Base-by-base conservation (phyloP, 2,329 filamentous ascomycete genomes). In the Thelonectria blattea region DNA sequence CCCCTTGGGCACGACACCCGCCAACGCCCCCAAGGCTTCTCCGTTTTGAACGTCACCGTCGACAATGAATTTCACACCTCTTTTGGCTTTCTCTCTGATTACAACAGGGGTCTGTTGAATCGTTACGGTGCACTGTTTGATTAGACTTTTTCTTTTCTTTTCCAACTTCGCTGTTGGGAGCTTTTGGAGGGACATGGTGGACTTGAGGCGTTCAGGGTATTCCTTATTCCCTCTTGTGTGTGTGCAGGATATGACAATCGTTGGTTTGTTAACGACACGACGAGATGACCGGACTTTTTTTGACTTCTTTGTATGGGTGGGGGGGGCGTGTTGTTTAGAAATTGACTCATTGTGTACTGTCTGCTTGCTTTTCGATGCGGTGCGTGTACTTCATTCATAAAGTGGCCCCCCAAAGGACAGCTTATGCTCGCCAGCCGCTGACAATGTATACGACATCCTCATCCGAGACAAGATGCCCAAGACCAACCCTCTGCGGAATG, bases 401-500 rank as follows among this genome's bases (percentile, higher is more conserved):
- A 24, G 22, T 24, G 22, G 6, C 22, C 7, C 11, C 52, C 18
- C 20, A 15, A 8, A 24, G n/a, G 34, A 34, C 42, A 5, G 47
- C 20, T 69, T 79, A 89, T 56, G 87, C 87, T 73, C 83, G 84
- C 81, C 84, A 89, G 45, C 80, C 85, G 68, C 83, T 88, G 54
- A 88, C 83, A 72, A 90, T 89, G 70, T 87, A 88, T 52, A 89
- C 87, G 17, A 89, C 87, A 71, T 89, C 87, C 74, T 89, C 87
- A 65, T 90, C 87, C 2, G 83, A 79, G 46, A 99, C 93, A 12
- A 86, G 72, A 81, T 99, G 95, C 7, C 86, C 82, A 71, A 99
- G 77, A 1, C 95, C 96, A 39, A 97, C 94, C 64, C 95, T 83
- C 81, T 99, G 95, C 37, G 96, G 95, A 37, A 98, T 84, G 81